phyloP scores from a whole-genome alignment of 306 rosid genomes.

The Sicyos edulis region DNA sequence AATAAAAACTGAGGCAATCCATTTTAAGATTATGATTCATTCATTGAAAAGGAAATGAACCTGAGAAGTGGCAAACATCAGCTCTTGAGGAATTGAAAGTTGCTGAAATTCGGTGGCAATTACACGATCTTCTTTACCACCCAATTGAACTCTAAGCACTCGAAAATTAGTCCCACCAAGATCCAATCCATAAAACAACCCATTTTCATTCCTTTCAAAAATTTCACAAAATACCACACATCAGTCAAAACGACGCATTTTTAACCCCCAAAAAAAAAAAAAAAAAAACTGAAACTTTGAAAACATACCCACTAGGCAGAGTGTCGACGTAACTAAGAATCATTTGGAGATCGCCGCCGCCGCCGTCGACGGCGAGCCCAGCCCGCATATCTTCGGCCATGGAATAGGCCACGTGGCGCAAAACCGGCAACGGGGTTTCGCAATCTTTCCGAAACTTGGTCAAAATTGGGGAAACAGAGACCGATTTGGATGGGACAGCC shows the following conservation, averaged over 20 bases:
- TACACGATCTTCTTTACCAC: slow-evolving; percentile 68
- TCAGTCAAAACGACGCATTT: background rate
- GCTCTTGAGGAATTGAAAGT: slow-evolving; percentile 66
- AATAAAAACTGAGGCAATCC: background rate
- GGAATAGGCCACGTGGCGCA: slow-evolving; percentile 58
- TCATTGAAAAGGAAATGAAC: slow-evolving; percentile 24
- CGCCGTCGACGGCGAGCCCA: slow-evolving; percentile 54
- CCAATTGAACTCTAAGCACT: slow-evolving; percentile 77
- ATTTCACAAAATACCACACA: slow-evolving; percentile 11
- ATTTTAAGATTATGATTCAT: background rate
- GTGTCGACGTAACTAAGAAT: slow-evolving; percentile 64
- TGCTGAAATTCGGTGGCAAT: slow-evolving; percentile 69
- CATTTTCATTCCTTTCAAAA: slow-evolving; percentile 59
- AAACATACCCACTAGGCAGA: slow-evolving; percentile 77
- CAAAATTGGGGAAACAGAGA: slow-evolving; percentile 40
- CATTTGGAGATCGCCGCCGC: slow-evolving; percentile 67
- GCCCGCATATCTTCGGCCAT: slow-evolving; percentile 66
- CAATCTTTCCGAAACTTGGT: slow-evolving; percentile 52
- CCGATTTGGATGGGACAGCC: slow-evolving; percentile 51
- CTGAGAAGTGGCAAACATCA: slow-evolving; percentile 70
- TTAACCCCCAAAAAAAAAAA: background rate
- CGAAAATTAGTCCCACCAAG: slow-evolving; percentile 94
- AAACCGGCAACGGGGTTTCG: slow-evolving; percentile 64
- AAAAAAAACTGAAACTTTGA: background rate
- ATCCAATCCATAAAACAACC: slow-evolving; percentile 89